Percentiles rank a stretch among this genome's conserved stretches.
phyloP scores from a whole-genome alignment of 345 rosid species.

The Eucalyptus viminalis region DNA sequence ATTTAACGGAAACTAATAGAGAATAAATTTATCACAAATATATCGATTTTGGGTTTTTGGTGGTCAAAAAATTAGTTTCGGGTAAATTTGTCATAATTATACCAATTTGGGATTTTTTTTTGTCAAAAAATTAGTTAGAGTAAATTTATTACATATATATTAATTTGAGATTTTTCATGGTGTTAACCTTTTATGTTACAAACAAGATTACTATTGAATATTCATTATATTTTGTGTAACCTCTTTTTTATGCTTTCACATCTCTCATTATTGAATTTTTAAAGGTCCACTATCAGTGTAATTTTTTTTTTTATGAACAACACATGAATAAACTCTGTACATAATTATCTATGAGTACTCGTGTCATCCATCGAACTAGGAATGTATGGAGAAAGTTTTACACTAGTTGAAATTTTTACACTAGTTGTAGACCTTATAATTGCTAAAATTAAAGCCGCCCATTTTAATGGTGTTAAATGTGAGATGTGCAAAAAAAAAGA shows the following conservation, averaged over 20 bases:
- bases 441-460: not conserved
- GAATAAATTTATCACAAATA: too few species aligned
- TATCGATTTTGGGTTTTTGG: rapidly evolving
- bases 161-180: too few species aligned
- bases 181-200: not conserved
- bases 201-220: not conserved
- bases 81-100: too few species aligned
- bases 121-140: too few species aligned
- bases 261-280: not conserved
- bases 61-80: too few species aligned
- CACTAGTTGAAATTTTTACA: too few species aligned
- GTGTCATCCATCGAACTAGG: not conserved
- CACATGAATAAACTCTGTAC: not conserved
- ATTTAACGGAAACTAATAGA: too few species aligned
- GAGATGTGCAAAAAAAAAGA: not conserved
- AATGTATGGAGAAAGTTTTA: rapidly evolving
- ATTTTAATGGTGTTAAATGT: not conserved
- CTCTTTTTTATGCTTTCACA: not conserved
- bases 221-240: not conserved
- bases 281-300: not conserved
- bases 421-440: not conserved
- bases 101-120: too few species aligned
- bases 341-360: not conserved
- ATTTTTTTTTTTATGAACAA: rapidly evolving
- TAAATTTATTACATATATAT: too few species aligned